Evolutionary conservation across 2,329 filamentous ascomycete genomes (phyloP).

Genomic region (Stagonosporopsis tanaceti): DNA sequence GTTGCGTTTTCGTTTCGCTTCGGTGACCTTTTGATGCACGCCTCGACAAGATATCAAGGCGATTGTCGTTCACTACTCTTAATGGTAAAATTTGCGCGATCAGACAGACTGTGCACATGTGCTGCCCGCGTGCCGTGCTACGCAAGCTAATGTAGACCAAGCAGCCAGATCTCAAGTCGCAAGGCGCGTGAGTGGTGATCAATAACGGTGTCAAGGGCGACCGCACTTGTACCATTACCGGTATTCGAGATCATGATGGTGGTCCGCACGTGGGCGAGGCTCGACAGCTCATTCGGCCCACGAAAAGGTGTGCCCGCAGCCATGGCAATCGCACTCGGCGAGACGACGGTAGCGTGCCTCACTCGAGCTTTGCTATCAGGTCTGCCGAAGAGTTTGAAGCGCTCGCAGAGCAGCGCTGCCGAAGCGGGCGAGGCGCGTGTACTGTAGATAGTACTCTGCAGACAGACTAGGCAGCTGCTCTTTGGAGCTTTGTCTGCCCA

Average conservation of each 20-base stretch:
- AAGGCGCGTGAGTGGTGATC: background rate
- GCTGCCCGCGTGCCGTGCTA: too few species aligned
- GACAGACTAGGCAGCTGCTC: too few species aligned
- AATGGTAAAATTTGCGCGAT: background rate
- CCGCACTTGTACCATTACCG: background rate
- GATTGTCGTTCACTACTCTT: conserved; percentile 3
- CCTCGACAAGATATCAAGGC: background rate
- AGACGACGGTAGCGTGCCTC: background rate
- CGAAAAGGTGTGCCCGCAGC: background rate
- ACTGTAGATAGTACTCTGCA: too few species aligned
- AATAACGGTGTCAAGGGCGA: conserved; percentile 5
- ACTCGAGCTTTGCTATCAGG: background rate
- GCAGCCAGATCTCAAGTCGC: background rate
- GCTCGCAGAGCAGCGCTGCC: background rate
- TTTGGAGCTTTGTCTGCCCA: conserved; percentile 8
- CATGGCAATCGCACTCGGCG: conserved; percentile 4
- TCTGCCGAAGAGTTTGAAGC: background rate
- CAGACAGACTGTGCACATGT: background rate
- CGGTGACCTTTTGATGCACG: conserved; percentile 16
- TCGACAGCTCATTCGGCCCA: background rate
- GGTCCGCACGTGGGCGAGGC: conserved; percentile 1
- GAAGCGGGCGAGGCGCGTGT: background rate
- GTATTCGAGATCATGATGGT: background rate
- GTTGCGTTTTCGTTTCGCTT: background rate
- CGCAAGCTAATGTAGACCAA: background rate